Conservation (phyloP, 2,329 filamentous ascomycete species). For the Coniochaeta sp. region DNA sequence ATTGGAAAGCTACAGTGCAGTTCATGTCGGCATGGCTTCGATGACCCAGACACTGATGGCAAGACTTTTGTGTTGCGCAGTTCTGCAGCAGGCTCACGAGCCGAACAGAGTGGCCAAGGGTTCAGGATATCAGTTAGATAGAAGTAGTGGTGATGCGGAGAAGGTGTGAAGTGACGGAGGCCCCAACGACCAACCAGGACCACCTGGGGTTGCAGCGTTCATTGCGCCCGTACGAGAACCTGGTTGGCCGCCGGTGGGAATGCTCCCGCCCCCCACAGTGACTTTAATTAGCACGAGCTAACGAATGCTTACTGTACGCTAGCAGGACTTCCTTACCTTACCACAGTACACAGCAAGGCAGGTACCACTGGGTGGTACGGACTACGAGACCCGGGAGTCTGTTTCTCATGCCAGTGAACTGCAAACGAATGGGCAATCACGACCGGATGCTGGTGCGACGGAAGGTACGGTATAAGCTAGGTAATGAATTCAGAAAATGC, state of each 20-base stretch:
- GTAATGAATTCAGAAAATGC: neutral
- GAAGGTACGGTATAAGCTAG: neutral
- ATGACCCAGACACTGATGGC: neutral
- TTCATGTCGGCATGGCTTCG: neutral
- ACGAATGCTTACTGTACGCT: neutral
- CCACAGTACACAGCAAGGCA: neutral
- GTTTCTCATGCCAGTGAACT: neutral
- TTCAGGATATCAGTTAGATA: neutral
- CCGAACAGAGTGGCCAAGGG: neutral
- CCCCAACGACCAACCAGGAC: neutral
- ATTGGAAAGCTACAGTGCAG: neutral
- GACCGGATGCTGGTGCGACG: neutral
- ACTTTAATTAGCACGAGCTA: neutral
- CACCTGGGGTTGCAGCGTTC: neutral
- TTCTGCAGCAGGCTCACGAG: neutral
- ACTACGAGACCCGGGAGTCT: neutral
- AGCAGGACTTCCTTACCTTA: no score
- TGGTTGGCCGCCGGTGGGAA: neutral
- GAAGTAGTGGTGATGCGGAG: neutral
- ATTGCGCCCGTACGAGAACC: neutral
- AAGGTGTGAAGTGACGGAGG: neutral
- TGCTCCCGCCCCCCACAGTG: neutral
- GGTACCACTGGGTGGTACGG: no score
- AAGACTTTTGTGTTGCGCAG: neutral
- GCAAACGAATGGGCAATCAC: neutral